Conservation (phyloP, 441 rosid species). For the Pelargonium fulgidum region DNA sequence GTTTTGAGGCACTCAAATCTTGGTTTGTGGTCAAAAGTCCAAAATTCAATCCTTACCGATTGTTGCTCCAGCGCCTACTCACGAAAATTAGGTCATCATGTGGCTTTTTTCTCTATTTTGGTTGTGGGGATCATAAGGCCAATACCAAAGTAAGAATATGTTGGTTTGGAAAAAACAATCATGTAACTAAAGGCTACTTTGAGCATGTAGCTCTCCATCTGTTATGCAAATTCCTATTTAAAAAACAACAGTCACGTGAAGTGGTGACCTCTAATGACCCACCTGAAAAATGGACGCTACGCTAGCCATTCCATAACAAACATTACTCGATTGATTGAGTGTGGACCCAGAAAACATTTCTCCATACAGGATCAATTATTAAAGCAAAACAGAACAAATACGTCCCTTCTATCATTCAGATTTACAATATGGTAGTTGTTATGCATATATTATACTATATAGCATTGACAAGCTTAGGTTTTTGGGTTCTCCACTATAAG, state of each 20-base stretch:
- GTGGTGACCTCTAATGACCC: not conserved
- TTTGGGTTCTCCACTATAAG: not conserved
- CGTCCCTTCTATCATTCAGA: not conserved
- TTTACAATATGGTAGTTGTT: not conserved
- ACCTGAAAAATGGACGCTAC: not conserved
- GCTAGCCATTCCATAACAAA: not conserved
- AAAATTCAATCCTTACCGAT: not conserved
- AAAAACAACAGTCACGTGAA: conserved; percentile 8
- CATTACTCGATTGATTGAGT: conserved; percentile 2
- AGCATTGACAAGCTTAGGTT: not conserved
- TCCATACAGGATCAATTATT: conserved; percentile 23
- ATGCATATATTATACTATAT: no score
- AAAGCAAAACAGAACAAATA: not conserved
- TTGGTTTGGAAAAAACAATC: not conserved
- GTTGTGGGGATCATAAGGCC: not conserved
- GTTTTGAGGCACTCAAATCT: not conserved
- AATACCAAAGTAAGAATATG: not conserved
- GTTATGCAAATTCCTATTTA: not conserved
- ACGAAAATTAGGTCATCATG: not conserved
- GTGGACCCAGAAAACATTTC: conserved; percentile 17
- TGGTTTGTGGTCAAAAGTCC: not conserved
- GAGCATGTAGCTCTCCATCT: conserved; percentile 8
- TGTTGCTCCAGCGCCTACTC: not conserved
- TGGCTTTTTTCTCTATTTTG: not conserved
- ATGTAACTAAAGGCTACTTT: conserved; percentile 1